A percentile compares a stretch with the other conserved stretches of the same genome.
Evolutionary conservation across 495 filamentous ascomycete species (phyloP).

Genomic region (Podospora bellae-mahoneyi): DNA sequence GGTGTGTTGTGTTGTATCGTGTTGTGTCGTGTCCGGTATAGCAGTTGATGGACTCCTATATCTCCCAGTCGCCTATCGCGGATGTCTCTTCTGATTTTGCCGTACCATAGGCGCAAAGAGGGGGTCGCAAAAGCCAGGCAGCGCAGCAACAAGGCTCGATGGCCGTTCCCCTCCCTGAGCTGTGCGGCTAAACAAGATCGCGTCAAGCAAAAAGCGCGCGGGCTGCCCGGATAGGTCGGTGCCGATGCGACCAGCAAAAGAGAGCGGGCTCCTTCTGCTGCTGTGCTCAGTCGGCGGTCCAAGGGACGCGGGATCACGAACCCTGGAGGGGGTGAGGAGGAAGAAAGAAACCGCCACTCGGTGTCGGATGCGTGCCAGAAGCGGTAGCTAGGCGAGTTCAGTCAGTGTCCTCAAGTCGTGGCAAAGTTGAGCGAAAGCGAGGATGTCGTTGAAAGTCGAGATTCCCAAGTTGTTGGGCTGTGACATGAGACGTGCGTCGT

Average conservation of each 20-base stretch:
- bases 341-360: background rate
- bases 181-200: slow-evolving; percentile 33
- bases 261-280: background rate
- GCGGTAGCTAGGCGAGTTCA: slow-evolving; percentile 4
- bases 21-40: background rate
- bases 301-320: slow-evolving; percentile 6
- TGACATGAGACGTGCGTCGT: slow-evolving; percentile 21
- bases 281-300: background rate
- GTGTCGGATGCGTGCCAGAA: slow-evolving; percentile 1
- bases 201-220: slow-evolving; percentile 19
- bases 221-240: slow-evolving; percentile 24
- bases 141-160: slow-evolving; percentile 9
- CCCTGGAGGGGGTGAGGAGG: background rate
- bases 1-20: background rate
- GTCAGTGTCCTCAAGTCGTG: background rate
- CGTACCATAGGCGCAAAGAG: background rate
- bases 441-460: slow-evolving; percentile 7
- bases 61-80: slow-evolving; percentile 26
- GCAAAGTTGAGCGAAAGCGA: slow-evolving; percentile 8
- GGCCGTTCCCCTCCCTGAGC: slow-evolving; percentile 2
- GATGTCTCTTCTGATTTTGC: slow-evolving; percentile 19
- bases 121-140: background rate
- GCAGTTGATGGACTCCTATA: slow-evolving; percentile 7
- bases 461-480: background rate
- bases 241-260: slow-evolving; percentile 23